phyloP scores from a whole-genome alignment of 2,329 filamentous ascomycete species.

The Arthrocladium fulminans region DNA sequence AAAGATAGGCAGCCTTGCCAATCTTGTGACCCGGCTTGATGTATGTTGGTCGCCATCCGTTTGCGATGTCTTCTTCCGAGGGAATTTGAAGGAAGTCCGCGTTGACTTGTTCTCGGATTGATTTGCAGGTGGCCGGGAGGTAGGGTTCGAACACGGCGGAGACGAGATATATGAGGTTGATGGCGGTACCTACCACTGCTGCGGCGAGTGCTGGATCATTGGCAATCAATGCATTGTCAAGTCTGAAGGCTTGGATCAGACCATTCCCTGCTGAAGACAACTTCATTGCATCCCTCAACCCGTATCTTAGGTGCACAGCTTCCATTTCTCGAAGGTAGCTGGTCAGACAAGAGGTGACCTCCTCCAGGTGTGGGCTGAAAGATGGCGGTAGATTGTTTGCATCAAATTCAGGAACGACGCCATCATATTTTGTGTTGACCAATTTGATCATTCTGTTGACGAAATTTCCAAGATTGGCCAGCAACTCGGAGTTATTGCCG shows the following conservation, averaged over 20 bases:
- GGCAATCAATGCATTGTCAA: slow-evolving; percentile 54
- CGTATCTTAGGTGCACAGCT: slow-evolving; percentile 51
- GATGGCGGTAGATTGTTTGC: slow-evolving; percentile 30
- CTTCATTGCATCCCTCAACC: slow-evolving; percentile 46
- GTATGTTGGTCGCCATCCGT: slow-evolving; percentile 52
- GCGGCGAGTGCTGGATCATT: slow-evolving; percentile 52
- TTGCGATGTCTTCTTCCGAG: slow-evolving; percentile 36
- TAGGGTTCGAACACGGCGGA: slow-evolving; percentile 73
- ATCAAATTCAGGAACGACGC: slow-evolving; percentile 55
- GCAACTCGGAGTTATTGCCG: slow-evolving; percentile 81
- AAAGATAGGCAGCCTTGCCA: slow-evolving; percentile 69
- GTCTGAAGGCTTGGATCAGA: slow-evolving; percentile 50
- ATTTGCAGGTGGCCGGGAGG: slow-evolving; percentile 67
- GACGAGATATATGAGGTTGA: slow-evolving; percentile 76
- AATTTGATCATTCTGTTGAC: slow-evolving; percentile 68
- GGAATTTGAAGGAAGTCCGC: slow-evolving; percentile 53
- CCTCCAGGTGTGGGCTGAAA: slow-evolving; percentile 33
- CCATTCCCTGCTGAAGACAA: slow-evolving; percentile 52
- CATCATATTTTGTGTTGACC: slow-evolving; percentile 58
- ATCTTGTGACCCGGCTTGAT: slow-evolving; percentile 70
- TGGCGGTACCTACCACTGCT: slow-evolving; percentile 62
- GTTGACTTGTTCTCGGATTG: slow-evolving; percentile 70
- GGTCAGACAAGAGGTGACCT: slow-evolving; percentile 46
- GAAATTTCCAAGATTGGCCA: slow-evolving; percentile 63
- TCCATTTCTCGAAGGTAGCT: slow-evolving; percentile 52